Conservation (phyloP, 2,329 filamentous ascomycete species). For the Sarocladium strictum region DNA sequence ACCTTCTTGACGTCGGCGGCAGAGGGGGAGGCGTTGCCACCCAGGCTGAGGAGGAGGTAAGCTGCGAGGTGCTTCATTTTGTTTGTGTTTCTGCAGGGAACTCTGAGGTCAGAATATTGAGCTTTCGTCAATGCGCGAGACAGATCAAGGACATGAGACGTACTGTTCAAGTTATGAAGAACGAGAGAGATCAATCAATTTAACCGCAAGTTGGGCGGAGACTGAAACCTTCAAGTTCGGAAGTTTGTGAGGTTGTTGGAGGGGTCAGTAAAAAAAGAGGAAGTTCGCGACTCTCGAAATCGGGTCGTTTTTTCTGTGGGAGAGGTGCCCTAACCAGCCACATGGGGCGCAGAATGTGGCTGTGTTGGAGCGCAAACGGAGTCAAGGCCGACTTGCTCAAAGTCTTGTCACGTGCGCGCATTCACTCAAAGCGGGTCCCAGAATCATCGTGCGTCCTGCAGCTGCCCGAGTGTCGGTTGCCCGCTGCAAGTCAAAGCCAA, state of each 20-base stretch:
- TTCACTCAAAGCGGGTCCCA: constrained; percentile 6
- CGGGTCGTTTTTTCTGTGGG: constrained; percentile 10
- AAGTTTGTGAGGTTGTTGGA: constrained; percentile 23
- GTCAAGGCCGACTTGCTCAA: background rate
- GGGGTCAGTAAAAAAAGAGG: constrained; percentile 9
- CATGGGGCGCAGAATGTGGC: background rate
- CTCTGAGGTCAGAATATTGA: background rate
- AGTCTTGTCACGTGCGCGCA: background rate
- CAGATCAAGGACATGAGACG: constrained; percentile 14
- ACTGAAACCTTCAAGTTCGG: constrained; percentile 96
- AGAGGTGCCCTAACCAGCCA: constrained; percentile 1
- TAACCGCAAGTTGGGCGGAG: constrained; percentile 98
- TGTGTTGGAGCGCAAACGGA: background rate
- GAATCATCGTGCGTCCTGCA: constrained; percentile 1
- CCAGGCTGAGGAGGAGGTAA: constrained; percentile 94
- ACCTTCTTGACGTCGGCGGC: constrained; percentile 82
- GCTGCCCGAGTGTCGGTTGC: background rate
- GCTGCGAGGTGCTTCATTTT: constrained; percentile 99
- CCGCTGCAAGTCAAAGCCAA: background rate
- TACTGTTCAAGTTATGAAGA: constrained; percentile 32
- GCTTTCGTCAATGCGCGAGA: constrained; percentile 10
- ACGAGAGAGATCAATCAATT: constrained; percentile 99
- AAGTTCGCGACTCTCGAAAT: background rate
- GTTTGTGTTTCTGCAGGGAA: constrained; percentile 29
- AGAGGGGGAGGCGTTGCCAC: constrained; percentile 84